A percentile compares a stretch with the other conserved stretches of the same genome.
Evolutionary conservation across 2,329 filamentous ascomycete species (phyloP).

Genomic region (Penicillium sp.): DNA sequence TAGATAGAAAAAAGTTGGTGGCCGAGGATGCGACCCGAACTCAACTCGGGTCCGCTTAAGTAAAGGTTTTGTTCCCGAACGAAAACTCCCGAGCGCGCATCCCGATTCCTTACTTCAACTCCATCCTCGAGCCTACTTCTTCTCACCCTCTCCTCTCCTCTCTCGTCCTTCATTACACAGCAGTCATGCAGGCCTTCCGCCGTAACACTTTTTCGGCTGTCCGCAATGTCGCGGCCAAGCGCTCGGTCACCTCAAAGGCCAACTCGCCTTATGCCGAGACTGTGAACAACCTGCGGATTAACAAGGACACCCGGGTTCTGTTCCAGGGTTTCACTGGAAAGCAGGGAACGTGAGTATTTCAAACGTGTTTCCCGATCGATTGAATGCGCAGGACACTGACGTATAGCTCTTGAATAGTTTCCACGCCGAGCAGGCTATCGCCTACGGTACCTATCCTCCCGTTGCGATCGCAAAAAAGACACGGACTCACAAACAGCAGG

Average conservation of each 20-base stretch:
- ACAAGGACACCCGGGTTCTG: slow-evolving; percentile 86
- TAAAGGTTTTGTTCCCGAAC: slow-evolving; percentile 37
- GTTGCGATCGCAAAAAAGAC: slow-evolving; percentile 16
- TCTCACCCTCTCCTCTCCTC: slow-evolving; percentile 19
- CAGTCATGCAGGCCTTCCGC: slow-evolving; percentile 77
- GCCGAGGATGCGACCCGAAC: slow-evolving; percentile 28
- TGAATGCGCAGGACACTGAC: slow-evolving; percentile 32
- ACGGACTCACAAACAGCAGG: slow-evolving; percentile 53
- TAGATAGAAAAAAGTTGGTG: slow-evolving; percentile 25
- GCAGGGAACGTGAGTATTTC: slow-evolving; percentile 81
- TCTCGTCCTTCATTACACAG: slow-evolving; percentile 16
- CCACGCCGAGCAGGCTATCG: slow-evolving; percentile 95
- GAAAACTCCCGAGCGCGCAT: slow-evolving; percentile 32
- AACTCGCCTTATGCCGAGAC: slow-evolving; percentile 70
- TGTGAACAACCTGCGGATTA: slow-evolving; percentile 86
- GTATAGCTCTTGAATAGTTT: slow-evolving; percentile 60
- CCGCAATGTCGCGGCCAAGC: slow-evolving; percentile 58
- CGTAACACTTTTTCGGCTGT: slow-evolving; percentile 69
- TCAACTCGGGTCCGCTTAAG: slow-evolving; percentile 37
- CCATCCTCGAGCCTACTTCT: slow-evolving; percentile 18
- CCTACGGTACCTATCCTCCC: slow-evolving; percentile 70
- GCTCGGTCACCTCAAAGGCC: slow-evolving; percentile 72
- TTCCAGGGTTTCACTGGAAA: slow-evolving; percentile 98
- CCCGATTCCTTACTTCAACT: slow-evolving; percentile 25
- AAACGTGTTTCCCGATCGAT: neutral